Evolutionary conservation across 2,329 filamentous ascomycete species (phyloP), one percentile per base, ranked within the genome.

Genomic region (Hypoxylon sp.): DNA sequence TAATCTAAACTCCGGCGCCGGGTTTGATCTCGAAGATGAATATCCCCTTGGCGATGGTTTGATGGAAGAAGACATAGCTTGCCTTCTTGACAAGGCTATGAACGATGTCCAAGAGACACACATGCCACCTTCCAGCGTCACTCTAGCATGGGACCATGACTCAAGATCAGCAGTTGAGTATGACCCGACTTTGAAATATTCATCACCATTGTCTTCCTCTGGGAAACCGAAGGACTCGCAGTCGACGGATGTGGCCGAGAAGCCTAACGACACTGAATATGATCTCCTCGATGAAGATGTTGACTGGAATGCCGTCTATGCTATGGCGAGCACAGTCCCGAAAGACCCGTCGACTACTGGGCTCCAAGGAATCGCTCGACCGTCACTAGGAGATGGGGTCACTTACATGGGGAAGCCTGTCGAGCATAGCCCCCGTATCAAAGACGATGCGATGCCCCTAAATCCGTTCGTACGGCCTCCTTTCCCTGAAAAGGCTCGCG

Each of bases 391-490:
- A 49, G 46, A 37, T n/a, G 33, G 50, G 35, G 56, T 1, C 13
- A 40, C 61, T 25, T 31, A 53, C 25, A 6, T 13, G 22, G 40
- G 57, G 11, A 49, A 51, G 10, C 1, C 27, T 37, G 14, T n/a
- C 3, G 27, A 63, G 54, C n/a, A 22, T 5, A 4, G 33, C 22
- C 25, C 44, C 33, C 11, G n/a, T 14, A 5, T 31, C 20, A 54
- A 64, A 58, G 30, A 66, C 49, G 31, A 65, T 48, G 2, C 49
- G 72, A 17, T 67, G 61, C n/a, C 73, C 74, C 56, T 70, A 2
- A 79, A 78, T 33, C 83, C 85, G 0, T 87, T 89, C 64, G 80
- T 82, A 6, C 83, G 88, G 25, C 79, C 83, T 0, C 76, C 82
- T 0, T 90, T 90, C 69, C 88, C 87, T 6, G 48, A 67, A 3